A percentile compares a stretch with the other conserved stretches of the same genome.
These are phyloP conservation scores for Metschnikowia arizonensis DNA, from an alignment of 805 yeast species.

Conservation along the genomic window DNA sequence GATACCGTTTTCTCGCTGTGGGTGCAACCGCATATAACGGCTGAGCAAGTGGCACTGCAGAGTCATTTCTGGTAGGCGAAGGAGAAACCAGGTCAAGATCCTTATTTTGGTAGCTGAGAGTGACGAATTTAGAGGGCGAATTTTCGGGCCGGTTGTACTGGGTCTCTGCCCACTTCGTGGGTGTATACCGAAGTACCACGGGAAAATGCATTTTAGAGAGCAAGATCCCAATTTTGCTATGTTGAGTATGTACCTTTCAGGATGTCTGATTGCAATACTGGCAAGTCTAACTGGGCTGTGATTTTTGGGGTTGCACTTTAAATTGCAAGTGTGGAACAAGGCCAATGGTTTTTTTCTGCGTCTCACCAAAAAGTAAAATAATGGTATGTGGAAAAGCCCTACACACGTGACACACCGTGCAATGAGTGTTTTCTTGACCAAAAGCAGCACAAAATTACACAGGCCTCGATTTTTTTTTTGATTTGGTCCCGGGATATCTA, in stretches of 20 bases:
- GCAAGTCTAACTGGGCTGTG: neutral
- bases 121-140: constrained; percentile 11
- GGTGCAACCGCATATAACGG: constrained; percentile 3
- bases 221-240: neutral
- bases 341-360: constrained; percentile 6
- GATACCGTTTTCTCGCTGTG: constrained; percentile 9
- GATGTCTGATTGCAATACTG: neutral
- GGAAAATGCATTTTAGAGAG: neutral
- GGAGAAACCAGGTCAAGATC: constrained; percentile 1
- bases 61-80: neutral
- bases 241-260: neutral
- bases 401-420: constrained; percentile 2
- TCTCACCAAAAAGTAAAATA: constrained; percentile 3
- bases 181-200: constrained; percentile 15
- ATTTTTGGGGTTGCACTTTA: neutral
- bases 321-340: constrained; percentile 1
- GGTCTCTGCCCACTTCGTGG: constrained; percentile 16
- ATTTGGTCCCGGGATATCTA: neutral
- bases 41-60: neutral
- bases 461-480: neutral
- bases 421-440: neutral
- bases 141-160: neutral
- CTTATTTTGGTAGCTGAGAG: constrained; percentile 7
- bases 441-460: neutral
- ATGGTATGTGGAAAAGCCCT: neutral